phyloP scores from a whole-genome alignment of 2,329 filamentous ascomycete genomes.

The Fusarium sp. region DNA sequence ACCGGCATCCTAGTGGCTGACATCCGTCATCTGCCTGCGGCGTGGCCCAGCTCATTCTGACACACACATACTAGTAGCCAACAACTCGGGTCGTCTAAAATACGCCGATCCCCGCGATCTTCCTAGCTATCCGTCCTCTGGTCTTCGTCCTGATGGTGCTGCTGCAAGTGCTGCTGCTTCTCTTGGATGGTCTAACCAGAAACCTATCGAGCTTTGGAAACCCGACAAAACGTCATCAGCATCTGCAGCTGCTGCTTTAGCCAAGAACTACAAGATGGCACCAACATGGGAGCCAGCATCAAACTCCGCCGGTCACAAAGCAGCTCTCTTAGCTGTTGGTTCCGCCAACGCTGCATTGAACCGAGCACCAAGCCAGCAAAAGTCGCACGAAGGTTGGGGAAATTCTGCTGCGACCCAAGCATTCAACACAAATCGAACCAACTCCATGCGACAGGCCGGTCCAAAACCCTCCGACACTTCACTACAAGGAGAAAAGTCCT shows the following conservation, averaged over 20 bases:
- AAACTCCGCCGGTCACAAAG: slow-evolving; percentile 77
- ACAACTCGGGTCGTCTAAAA: slow-evolving; percentile 65
- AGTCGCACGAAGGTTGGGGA: slow-evolving; percentile 62
- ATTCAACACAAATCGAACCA: slow-evolving; percentile 59
- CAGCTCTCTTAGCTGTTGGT: slow-evolving; percentile 74
- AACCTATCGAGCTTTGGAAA: slow-evolving; percentile 74
- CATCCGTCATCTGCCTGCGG: slow-evolving; percentile 27
- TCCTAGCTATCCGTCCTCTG: slow-evolving; percentile 78
- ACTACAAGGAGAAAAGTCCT: slow-evolving; percentile 72
- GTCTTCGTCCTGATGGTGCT: slow-evolving; percentile 67
- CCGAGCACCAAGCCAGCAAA: slow-evolving; percentile 35
- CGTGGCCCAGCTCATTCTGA: slow-evolving; percentile 25
- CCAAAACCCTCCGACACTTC: slow-evolving; percentile 51
- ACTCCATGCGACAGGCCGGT: slow-evolving; percentile 45
- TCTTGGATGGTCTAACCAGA: slow-evolving; percentile 79
- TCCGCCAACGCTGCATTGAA: slow-evolving; percentile 54
- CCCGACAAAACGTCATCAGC: slow-evolving; percentile 69
- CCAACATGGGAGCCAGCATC: slow-evolving; percentile 73
- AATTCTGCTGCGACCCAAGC: slow-evolving; percentile 78
- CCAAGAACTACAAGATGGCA: slow-evolving; percentile 59
- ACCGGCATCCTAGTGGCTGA: slow-evolving; percentile 22
- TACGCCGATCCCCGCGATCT: slow-evolving; percentile 80
- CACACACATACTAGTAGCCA: slow-evolving; percentile 43
- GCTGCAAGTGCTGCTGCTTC: slow-evolving; percentile 82
- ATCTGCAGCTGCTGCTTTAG: slow-evolving; percentile 58